These are phyloP conservation scores for Crithidia mellificae DNA, from an alignment of 208 protist species.

Conservation along the genomic window DNA sequence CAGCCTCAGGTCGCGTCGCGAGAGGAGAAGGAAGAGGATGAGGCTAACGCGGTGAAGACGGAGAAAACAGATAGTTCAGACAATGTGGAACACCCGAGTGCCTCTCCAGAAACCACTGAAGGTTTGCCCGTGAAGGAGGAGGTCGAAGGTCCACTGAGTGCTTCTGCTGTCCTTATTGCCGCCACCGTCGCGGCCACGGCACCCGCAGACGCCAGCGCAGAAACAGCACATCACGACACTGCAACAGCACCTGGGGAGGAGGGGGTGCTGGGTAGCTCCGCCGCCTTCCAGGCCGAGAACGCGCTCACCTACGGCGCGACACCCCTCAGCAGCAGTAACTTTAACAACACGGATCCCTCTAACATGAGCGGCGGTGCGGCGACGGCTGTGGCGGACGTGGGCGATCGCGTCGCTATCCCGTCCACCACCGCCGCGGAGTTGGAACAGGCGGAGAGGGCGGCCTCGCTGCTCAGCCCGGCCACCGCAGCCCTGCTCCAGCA, in stretches of 20 bases:
- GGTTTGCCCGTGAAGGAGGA: no score
- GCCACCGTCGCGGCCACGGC: neutral
- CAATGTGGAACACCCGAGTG: no score
- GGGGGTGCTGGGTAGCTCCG: neutral
- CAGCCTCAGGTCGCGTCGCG: neutral
- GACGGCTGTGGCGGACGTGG: constrained; percentile 4
- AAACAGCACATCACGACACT: neutral
- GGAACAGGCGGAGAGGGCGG: constrained; percentile 29
- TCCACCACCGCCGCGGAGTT: constrained; percentile 37
- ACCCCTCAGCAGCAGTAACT: neutral
- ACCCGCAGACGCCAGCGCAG: neutral
- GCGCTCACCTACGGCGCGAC: no score
- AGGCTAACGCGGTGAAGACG: neutral
- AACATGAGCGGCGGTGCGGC: neutral
- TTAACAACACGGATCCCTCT: neutral
- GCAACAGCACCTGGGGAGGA: neutral
- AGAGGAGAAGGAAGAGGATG: neutral
- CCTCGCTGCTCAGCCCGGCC: constrained; percentile 43
- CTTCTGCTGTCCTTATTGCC: neutral
- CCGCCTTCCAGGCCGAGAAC: neutral
- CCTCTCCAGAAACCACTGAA: no score
- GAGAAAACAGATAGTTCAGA: no score
- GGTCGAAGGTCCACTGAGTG: neutral
- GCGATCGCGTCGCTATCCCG: constrained; percentile 24
- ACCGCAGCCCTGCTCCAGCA: constrained; percentile 54